phyloP scores from a whole-genome alignment of 805 yeast species.

The Myxozyma geophila region DNA sequence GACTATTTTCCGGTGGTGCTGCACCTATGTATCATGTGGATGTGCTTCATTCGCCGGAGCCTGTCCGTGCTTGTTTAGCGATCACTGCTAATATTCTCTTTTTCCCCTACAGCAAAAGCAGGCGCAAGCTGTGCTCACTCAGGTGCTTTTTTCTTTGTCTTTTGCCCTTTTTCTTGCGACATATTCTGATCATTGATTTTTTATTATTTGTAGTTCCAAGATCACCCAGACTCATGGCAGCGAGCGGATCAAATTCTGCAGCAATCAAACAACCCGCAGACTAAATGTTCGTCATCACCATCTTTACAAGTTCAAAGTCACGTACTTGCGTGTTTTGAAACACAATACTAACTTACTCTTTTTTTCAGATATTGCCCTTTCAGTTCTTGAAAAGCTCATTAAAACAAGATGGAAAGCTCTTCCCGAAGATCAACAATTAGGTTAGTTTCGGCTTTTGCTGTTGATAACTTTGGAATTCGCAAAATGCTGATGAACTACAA shows the following conservation, averaged over 20 bases:
- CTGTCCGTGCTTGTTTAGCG: background rate
- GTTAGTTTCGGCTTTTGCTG: conserved; percentile 10
- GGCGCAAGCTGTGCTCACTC: conserved; percentile 48
- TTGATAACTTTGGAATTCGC: background rate
- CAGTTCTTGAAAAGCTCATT: conserved; percentile 86
- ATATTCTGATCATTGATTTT: background rate
- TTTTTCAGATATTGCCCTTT: conserved; percentile 66
- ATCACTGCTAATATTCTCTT: background rate
- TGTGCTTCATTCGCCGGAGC: background rate
- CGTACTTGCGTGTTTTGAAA: background rate
- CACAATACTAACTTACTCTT: background rate
- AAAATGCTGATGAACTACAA: background rate
- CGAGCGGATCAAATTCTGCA: conserved; percentile 88
- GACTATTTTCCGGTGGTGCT: background rate
- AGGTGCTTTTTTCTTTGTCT: conserved; percentile 31
- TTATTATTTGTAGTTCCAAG: conserved; percentile 65
- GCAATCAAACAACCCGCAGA: conserved; percentile 74
- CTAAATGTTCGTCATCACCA: conserved; percentile 60
- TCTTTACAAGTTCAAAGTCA: background rate
- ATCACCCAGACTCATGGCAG: conserved; percentile 95
- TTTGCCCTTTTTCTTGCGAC: background rate
- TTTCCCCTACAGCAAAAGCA: conserved; percentile 41
- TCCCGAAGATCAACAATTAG: conserved; percentile 80
- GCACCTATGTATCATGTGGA: background rate
- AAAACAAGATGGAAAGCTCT: conserved; percentile 92